A percentile compares a stretch with the other conserved stretches of the same genome.
Conservation (phyloP, 169 alveolate genomes). For the Plasmodium coatneyi region DNA sequence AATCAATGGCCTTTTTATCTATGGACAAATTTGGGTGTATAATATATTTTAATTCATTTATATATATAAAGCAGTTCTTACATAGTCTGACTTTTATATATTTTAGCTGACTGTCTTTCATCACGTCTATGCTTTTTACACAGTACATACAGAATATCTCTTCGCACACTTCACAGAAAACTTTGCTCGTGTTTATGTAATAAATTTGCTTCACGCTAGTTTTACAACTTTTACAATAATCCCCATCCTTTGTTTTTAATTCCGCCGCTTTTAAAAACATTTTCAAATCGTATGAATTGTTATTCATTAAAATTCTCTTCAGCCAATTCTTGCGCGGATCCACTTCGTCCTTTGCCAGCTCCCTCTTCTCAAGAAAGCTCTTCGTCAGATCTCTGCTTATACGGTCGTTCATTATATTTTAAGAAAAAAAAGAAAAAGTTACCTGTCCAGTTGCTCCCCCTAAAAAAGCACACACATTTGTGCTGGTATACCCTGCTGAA, state of each 20-base stretch:
- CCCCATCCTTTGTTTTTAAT: slow-evolving; percentile 41
- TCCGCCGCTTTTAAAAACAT: slow-evolving; percentile 46
- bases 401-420: slow-evolving; percentile 27
- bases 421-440: neutral
- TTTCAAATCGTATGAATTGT: slow-evolving; percentile 42
- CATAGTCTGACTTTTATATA: slow-evolving; percentile 66
- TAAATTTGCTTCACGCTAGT: slow-evolving; percentile 11
- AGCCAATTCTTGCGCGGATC: slow-evolving; percentile 67
- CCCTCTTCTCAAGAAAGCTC: slow-evolving; percentile 35
- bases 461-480: neutral
- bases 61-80: slow-evolving; percentile 59
- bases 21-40: slow-evolving; percentile 57
- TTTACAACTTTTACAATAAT: slow-evolving; percentile 45
- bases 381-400: slow-evolving; percentile 30
- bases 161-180: slow-evolving; percentile 60
- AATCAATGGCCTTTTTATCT: slow-evolving; percentile 56
- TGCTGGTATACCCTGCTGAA: neutral
- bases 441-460: neutral
- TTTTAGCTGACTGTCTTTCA: slow-evolving; percentile 56
- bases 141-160: slow-evolving; percentile 52
- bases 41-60: slow-evolving; percentile 67
- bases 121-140: slow-evolving; percentile 41
- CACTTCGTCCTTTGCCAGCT: slow-evolving; percentile 64
- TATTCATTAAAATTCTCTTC: slow-evolving; percentile 59
- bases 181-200: slow-evolving; percentile 22